Evolutionary conservation across 805 yeast species (phyloP).

Genomic region (Starmerella ratchasimensis): DNA sequence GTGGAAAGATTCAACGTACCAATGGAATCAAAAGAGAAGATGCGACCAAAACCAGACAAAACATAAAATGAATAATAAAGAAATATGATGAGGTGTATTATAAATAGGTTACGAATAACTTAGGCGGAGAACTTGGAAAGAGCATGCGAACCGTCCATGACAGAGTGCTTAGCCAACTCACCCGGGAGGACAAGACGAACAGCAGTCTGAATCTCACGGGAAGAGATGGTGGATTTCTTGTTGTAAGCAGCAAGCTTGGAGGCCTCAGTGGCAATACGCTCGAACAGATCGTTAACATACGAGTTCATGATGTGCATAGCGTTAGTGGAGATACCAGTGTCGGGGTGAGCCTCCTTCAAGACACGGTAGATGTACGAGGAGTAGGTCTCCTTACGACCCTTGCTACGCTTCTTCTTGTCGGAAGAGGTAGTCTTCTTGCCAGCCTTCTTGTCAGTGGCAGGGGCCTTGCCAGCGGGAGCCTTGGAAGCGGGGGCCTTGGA

Average conservation of each 20-base stretch:
- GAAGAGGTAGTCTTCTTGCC: conserved; percentile 81
- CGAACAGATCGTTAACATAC: conserved; percentile 93
- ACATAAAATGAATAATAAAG: neutral
- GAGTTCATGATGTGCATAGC: conserved; percentile 99
- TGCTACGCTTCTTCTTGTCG: conserved; percentile 80
- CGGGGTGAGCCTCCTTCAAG: conserved; percentile 97
- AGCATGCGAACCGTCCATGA: conserved; percentile 97
- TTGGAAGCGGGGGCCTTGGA: conserved; percentile 42
- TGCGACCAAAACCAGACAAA: neutral
- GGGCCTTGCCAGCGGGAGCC: conserved; percentile 83
- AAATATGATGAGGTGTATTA: conserved; percentile 6
- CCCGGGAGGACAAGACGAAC: conserved; percentile 97
- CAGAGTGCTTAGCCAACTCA: conserved; percentile 97
- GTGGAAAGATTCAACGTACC: neutral
- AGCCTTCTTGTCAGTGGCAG: conserved; percentile 85
- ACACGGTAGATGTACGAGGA: conserved; percentile 97
- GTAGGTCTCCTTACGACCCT: conserved; percentile 96
- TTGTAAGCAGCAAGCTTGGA: conserved; percentile 97
- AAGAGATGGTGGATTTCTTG: conserved; percentile 94
- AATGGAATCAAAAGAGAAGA: neutral
- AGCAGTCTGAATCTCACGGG: conserved; percentile 97
- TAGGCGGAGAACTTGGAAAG: conserved; percentile 85
- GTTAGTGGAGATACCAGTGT: conserved; percentile 97
- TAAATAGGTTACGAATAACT: conserved; percentile 19
- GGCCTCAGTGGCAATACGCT: conserved; percentile 96